A percentile compares a stretch with the other conserved stretches of the same genome.
phyloP scores from a whole-genome alignment of 1,139 yeast species.

The Debaryomyces robertsiae region DNA sequence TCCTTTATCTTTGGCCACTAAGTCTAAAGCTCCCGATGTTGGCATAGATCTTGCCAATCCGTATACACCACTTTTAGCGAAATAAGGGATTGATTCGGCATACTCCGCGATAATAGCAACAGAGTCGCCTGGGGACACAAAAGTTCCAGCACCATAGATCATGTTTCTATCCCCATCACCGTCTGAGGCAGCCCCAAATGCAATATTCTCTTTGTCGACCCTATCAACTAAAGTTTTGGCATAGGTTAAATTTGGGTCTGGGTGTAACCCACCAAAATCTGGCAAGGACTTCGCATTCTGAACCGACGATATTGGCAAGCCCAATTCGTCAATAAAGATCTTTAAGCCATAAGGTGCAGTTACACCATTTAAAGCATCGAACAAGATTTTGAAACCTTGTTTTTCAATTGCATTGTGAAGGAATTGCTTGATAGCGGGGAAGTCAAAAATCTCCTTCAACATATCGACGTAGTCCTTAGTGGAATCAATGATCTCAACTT shows the following conservation, averaged over 20 bases:
- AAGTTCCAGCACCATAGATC: conserved; percentile 95
- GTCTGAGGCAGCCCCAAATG: conserved; percentile 97
- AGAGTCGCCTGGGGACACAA: conserved; percentile 97
- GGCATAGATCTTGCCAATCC: conserved; percentile 99
- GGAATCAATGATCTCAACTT: conserved; percentile 81
- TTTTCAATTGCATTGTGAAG: conserved; percentile 49
- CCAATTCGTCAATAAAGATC: conserved; percentile 82
- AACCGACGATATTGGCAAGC: conserved; percentile 65
- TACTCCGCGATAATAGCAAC: conserved; percentile 97
- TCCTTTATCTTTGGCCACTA: conserved; percentile 80
- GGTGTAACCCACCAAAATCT: conserved; percentile 97
- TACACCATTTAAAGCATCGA: conserved; percentile 92
- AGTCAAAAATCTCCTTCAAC: conserved; percentile 87
- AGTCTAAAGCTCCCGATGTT: conserved; percentile 90
- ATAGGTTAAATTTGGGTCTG: conserved; percentile 96
- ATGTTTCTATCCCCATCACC: conserved; percentile 99
- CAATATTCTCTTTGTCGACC: conserved; percentile 78
- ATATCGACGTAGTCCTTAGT: conserved; percentile 75
- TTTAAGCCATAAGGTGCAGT: conserved; percentile 96
- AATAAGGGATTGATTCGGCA: conserved; percentile 86
- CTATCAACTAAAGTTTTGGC: conserved; percentile 84
- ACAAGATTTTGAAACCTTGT: conserved; percentile 66
- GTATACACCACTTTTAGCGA: conserved; percentile 78
- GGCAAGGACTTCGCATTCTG: conserved; percentile 81
- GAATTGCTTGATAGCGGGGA: conserved; percentile 75